Evolutionary conservation across 2,329 filamentous ascomycete genomes (phyloP), one percentile per base, ranked within the genome.

Genomic region (Penicillium corylophilum): DNA sequence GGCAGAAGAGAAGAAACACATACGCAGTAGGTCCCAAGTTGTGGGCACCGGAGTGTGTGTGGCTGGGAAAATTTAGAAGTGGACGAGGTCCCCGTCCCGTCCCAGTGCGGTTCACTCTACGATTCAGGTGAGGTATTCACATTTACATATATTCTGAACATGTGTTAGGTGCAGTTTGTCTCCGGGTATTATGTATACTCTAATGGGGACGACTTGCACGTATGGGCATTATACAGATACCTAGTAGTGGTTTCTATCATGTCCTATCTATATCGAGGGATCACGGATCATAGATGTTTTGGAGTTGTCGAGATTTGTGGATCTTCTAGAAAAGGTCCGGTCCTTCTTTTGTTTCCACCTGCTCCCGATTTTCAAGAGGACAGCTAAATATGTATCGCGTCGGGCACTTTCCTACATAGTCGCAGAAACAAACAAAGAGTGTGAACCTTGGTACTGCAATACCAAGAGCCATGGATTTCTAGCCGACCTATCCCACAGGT

Each of bases 41-140:
- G 12, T 24, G 22, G 16, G 35, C 16, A n/a, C n/a, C n/a, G n/a
- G n/a, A 8, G 7, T 8, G 4, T 12, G 29, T 29, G 49, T 49
- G 50, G 44, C 51, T 54, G 44, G 49, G 41, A 45, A 23, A 53
- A 46, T 55, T 53, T 44, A 5, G 31, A 50, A 50, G 41, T 50
- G 33, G 52, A 44, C 41, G 44, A 52, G 52, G 33, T 18, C 45
- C 29, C 39, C 15, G 24, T 43, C 16, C 38, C 13, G 16, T 39
- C 36, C 10, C 36, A 18, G 7, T 3, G 31, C 9, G 35, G 16
- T 38, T 16, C 16, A 38, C 35, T 12, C 9, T 13, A 10, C 35
- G 12, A n/a, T 5, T 6, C 7, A 10, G 35, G 9, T 12, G 8
- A 12, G 9, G 18, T 31, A 31, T 31, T 28, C 4, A 10, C 7